These are phyloP conservation scores for Larix kaempferi DNA, from an alignment of 75 land plant species.

Conservation along the genomic window DNA sequence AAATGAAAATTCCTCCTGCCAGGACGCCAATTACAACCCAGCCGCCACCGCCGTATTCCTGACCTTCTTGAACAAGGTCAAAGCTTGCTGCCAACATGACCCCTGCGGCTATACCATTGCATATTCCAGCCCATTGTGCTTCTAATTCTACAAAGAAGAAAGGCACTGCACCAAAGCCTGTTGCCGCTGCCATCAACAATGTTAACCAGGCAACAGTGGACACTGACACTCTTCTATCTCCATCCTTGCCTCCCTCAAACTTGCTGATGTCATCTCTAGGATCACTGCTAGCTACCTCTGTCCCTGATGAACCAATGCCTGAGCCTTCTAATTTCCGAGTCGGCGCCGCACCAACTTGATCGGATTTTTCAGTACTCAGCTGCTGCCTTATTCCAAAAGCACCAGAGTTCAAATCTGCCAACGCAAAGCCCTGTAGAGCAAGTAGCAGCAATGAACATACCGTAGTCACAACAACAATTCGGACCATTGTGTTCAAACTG, in stretches of 20 bases:
- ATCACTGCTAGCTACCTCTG: too few species aligned
- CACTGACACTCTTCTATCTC: constrained; percentile 54
- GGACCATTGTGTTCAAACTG: too few species aligned
- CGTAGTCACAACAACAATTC: too few species aligned
- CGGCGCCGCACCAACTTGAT: too few species aligned
- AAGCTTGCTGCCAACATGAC: constrained; percentile 99
- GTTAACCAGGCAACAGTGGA: constrained; percentile 85
- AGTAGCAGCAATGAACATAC: too few species aligned
- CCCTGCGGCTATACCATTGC: constrained; percentile 98
- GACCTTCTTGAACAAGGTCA: constrained; percentile 96
- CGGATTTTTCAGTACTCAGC: too few species aligned
- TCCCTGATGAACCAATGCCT: too few species aligned
- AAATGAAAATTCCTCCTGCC: constrained; percentile 85
- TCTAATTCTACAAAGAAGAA: constrained; percentile 95
- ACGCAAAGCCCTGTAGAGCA: too few species aligned
- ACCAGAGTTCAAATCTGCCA: too few species aligned
- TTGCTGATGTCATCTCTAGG: too few species aligned
- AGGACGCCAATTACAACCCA: constrained; percentile 90
- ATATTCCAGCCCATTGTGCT: constrained; percentile 91
- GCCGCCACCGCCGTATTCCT: constrained; percentile 72
- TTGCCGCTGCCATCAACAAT: constrained; percentile 98
- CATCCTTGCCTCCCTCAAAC: background rate
- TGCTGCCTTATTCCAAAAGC: too few species aligned
- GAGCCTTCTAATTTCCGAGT: too few species aligned
- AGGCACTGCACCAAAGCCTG: constrained; percentile 92